Conservation (phyloP, 139 green algal genomes). For the Edaphochlamys debaryana region DNA sequence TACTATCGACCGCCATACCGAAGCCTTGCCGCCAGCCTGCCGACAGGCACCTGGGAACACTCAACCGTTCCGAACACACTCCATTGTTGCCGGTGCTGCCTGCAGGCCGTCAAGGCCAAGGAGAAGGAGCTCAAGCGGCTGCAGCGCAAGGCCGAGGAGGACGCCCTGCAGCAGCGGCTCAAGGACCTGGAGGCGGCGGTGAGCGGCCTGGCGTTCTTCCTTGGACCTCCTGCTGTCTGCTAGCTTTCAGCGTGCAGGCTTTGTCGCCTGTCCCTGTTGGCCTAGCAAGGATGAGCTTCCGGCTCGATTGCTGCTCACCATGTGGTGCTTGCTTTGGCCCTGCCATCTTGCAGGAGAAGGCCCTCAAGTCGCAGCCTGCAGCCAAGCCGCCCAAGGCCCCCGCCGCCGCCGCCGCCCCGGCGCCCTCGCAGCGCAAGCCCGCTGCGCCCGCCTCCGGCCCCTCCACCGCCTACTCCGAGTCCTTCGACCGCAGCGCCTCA, state of each 20-base stretch:
- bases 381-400: background rate
- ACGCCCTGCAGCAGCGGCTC: conserved; percentile 15
- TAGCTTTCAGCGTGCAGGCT: too few species aligned
- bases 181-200: conserved; percentile 29
- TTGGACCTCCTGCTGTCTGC: too few species aligned
- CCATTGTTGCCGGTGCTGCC: too few species aligned
- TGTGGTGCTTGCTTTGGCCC: background rate
- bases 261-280: too few species aligned
- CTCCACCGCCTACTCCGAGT: background rate
- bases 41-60: too few species aligned
- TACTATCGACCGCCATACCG: too few species aligned
- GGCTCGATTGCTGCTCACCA: too few species aligned
- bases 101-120: background rate
- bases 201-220: too few species aligned
- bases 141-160: background rate
- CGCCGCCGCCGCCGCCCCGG: background rate
- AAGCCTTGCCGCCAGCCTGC: too few species aligned
- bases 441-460: background rate
- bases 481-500: background rate
- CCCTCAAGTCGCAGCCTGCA: background rate
- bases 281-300: too few species aligned
- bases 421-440: background rate
- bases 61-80: too few species aligned
- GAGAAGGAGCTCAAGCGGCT: conserved; percentile 12
- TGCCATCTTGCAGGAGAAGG: background rate